Conservation (phyloP, 208 protist genomes). For the Angomonas deanei region DNA sequence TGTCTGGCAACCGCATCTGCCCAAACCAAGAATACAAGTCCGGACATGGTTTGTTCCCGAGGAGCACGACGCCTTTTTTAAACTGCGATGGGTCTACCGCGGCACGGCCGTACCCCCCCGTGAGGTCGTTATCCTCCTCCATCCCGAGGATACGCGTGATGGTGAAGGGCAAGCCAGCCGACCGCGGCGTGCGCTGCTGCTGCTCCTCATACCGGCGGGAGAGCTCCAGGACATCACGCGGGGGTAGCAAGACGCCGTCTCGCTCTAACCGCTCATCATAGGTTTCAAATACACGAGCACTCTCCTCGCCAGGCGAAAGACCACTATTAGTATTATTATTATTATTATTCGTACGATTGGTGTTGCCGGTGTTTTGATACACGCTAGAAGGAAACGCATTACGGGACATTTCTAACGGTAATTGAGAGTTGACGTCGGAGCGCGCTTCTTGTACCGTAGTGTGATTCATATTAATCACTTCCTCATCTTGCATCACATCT, state of each 20-base stretch:
- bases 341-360: no score
- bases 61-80: conserved; percentile 33
- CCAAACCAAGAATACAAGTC: conserved; percentile 72
- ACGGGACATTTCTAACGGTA: no score
- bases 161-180: not conserved
- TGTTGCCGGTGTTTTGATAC: no score
- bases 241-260: conserved; percentile 24
- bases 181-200: conserved; percentile 12
- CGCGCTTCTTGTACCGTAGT: conserved; percentile 25
- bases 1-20: conserved; percentile 22
- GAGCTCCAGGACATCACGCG: conserved; percentile 22
- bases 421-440: no score
- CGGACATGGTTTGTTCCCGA: conserved; percentile 42
- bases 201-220: conserved; percentile 31
- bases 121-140: not conserved
- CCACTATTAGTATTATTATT: no score
- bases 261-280: conserved; percentile 37
- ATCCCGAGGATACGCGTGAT: not conserved
- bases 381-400: no score
- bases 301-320: no score
- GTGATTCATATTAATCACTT: not conserved
- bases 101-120: not conserved
- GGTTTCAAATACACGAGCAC: no score
- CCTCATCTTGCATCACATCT: not conserved
- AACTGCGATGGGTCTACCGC: not conserved